A percentile compares a stretch with the other conserved stretches of the same genome.
phyloP scores from a whole-genome alignment of 441 rosid genomes.

The Cnidoscolus chayamansa region DNA sequence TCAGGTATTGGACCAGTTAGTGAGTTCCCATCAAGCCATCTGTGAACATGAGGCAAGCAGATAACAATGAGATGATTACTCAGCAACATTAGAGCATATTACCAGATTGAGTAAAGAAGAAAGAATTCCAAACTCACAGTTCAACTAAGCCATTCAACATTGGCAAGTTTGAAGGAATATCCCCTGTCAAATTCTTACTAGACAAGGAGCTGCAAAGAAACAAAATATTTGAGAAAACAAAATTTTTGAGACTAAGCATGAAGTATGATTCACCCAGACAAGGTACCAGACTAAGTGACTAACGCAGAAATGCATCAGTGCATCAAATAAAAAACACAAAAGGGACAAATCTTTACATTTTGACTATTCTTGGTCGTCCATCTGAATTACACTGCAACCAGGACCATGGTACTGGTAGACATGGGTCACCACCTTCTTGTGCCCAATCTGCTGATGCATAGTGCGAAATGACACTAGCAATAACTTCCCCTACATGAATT shows the following conservation, averaged over 20 bases:
- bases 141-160: constrained; percentile 72
- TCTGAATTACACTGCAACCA: constrained; percentile 82
- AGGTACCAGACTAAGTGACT: background rate
- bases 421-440: constrained; percentile 96
- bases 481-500: constrained; percentile 50
- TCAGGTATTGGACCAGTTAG: constrained; percentile 85
- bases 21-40: constrained; percentile 89
- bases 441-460: constrained; percentile 71
- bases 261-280: constrained; percentile 15
- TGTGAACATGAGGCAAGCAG: constrained; percentile 34
- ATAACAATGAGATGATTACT: constrained; percentile 4
- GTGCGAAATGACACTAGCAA: constrained; percentile 47
- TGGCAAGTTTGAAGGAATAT: constrained; percentile 61
- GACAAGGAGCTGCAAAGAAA: constrained; percentile 60
- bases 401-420: constrained; percentile 92
- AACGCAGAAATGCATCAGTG: background rate
- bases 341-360: constrained; percentile 49
- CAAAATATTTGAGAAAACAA: constrained; percentile 12
- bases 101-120: constrained; percentile 12
- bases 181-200: constrained; percentile 69
- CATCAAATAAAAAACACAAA: constrained; percentile 18
- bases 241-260: constrained; percentile 1
- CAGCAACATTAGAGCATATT: background rate
- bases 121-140: constrained; percentile 54
- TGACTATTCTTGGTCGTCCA: constrained; percentile 52